Evolutionary conservation across 441 rosid species (phyloP), one percentile per base, ranked within the genome.

Genomic region (Hura crepitans): DNA sequence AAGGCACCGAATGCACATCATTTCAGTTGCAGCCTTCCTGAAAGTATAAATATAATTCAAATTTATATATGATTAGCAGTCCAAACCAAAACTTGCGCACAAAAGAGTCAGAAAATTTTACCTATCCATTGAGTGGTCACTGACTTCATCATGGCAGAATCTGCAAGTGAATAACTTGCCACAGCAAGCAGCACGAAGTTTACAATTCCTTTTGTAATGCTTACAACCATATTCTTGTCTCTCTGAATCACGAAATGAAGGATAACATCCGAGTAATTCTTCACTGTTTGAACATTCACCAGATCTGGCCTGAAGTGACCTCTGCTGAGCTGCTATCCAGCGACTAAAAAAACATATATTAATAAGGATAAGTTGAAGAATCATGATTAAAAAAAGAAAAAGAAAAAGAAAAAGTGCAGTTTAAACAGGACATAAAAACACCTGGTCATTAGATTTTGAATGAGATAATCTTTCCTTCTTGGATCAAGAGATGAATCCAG

Each of bases 1-100:
- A 61, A 90, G 86, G 80, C 99, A 95, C 20, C 75, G 80, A 97
- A 95, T 95, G 78, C 99, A 95, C 98, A 95, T 90, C 97, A 92
- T 95, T 83, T 92, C 96, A 64, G 91, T 72, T n/a, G 96, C 84
- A 22, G 84, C 88, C 81, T 95, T 95, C 84, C 99, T 92, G 89
- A 76, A 78, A 47, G 27, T 73, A 70, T 18, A 70, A 47, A n/a
- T 37, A 63, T 35, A 49, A 23, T 66, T 58, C 54, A 75, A 67
- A 70, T 42, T 68, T 9, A 77, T 23, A 77, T 20, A 62, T 25
- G 47, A 61, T 23, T 1, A 9, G 10, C 70, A 70, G 46, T 75
- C 60, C 39, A 69, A n/a, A 57, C 64, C 69, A 70, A 61, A 74
- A 46, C 63, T 28, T 62, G 13, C 45, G 39, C 54, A 51, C n/a